Evolutionary conservation across 768 basidiomycete species (phyloP), one percentile per base, ranked within the genome.

Genomic region (Tulasnella sp.): DNA sequence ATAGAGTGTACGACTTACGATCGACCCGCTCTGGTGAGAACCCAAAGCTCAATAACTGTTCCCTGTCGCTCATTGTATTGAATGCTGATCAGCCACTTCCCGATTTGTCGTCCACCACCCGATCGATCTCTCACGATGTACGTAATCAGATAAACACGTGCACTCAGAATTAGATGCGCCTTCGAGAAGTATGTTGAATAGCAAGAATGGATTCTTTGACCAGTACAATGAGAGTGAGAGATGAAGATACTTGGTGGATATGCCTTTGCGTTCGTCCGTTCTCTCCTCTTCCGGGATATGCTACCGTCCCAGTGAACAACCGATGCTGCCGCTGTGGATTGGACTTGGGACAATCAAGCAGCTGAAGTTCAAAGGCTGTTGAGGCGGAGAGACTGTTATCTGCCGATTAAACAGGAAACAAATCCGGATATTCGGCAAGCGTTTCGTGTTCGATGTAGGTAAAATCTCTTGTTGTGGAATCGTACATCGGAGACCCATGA

Each of bases 11-110:
- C 51, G 63, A 58, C 44, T 44, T 66, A 94, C 92, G 94, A 66
- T 92, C 89, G 47, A 95, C 83, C 61, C 93, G 80, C 15, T 81
- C 80, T 23, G 78, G 68, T 62, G 93, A 87, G 65, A 96, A 96
- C 10, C 93, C 93, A 88, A 95, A 93, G 21, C 79, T 75, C 10
- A 91, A 66, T 32, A 97, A 75, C 13, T 82, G 80, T 15, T 89
- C 86, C 7, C 63, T 32, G 54, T 66, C 65, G 26, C 55, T 56
- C n/a, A 27, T 27, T 27, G 19, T n/a, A 10, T n/a, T n/a, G n/a
- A n/a, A n/a, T n/a, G n/a, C n/a, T n/a, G n/a, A n/a, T n/a, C n/a
- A n/a, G n/a, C n/a, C n/a, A n/a, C n/a, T n/a, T n/a, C n/a, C n/a
- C n/a, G n/a, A n/a, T n/a, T n/a, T 43, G 41, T 11, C n/a, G 11